Evolutionary conservation across 345 rosid species (phyloP), one percentile per base, ranked within the genome.

Genomic region (Mallotus nudiflorus): DNA sequence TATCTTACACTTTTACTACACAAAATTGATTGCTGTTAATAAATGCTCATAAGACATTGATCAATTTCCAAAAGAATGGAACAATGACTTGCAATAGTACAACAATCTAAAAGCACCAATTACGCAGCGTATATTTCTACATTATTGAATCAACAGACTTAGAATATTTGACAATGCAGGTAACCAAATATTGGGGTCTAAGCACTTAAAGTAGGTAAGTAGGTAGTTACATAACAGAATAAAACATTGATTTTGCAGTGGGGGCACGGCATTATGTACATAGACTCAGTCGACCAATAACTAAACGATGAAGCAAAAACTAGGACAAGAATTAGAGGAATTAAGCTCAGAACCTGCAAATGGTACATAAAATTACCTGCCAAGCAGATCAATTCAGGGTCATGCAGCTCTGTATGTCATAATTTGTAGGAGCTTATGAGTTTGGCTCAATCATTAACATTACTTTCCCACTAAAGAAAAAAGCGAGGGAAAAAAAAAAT

Each of bases 21-120:
- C 54, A 55, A 71, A 63, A 42, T 72, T 57, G 62, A 72, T 68
- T 65, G 25, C 39, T 20, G 33, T 25, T 20, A n/a, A 49, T 22
- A 39, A 68, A 66, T 73, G 54, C 51, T 66, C 9, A 45, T 61
- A 48, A 51, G 40, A 46, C 35, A 42, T 6, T 54, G 52, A 68
- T 57, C 16, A 33, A 59, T 72, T 25, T 6, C n/a, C 13, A 39
- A 46, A 25, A 16, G 51, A 55, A 44, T 13, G 11, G 29, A 29
- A 59, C 16, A 52, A 11, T 20, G 60, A 48, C 24, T 52, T n/a
- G 69, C 18, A 35, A 48, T 22, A 62, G 42, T 31, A 31, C 61
- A 48, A 59, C 3, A 59, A 52, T 45, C 55, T 25, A 31, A 22
- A 67, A 51, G 45, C 62, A 1, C 20, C 49, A 9, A 42, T 42